Percentiles rank a stretch among this genome's conserved stretches.
Conservation (phyloP, 2,329 filamentous ascomycete genomes). For the Zymoseptoria ardabiliae region DNA sequence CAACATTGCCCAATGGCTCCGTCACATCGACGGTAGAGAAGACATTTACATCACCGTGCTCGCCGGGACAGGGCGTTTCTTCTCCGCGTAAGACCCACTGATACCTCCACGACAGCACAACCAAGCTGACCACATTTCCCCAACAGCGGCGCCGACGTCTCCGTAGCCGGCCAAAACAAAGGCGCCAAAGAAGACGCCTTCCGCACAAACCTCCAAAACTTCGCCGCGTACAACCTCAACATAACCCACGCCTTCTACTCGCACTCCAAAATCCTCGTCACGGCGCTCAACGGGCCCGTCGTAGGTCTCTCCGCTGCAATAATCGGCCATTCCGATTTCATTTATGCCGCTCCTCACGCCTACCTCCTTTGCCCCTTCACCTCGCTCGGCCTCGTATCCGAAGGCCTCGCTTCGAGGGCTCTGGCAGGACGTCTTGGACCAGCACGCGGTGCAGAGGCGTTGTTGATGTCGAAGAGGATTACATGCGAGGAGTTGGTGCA, state of each 20-base stretch:
- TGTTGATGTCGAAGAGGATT: slow-evolving; percentile 82
- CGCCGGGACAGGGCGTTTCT: slow-evolving; percentile 70
- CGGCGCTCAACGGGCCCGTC: slow-evolving; percentile 84
- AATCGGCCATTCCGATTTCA: slow-evolving; percentile 78
- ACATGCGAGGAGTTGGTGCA: slow-evolving; percentile 63
- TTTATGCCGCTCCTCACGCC: slow-evolving; percentile 74
- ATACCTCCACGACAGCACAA: neutral
- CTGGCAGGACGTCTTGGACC: slow-evolving; percentile 76
- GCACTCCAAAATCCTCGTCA: slow-evolving; percentile 88
- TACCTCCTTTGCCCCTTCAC: slow-evolving; percentile 90
- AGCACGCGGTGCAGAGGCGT: slow-evolving; percentile 78
- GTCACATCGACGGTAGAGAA: slow-evolving; percentile 68
- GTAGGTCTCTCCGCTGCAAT: slow-evolving; percentile 83
- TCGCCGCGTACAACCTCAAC: slow-evolving; percentile 79
- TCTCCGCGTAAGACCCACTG: slow-evolving; percentile 63
- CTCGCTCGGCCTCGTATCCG: slow-evolving; percentile 80
- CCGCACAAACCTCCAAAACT: slow-evolving; percentile 58
- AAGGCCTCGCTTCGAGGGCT: slow-evolving; percentile 72
- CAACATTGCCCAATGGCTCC: slow-evolving; percentile 58
- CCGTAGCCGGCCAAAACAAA: slow-evolving; percentile 31
- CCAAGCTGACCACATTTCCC: slow-evolving; percentile 6
- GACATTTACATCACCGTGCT: slow-evolving; percentile 80
- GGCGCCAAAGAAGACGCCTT: slow-evolving; percentile 34
- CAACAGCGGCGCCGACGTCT: slow-evolving; percentile 70
- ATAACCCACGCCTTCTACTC: slow-evolving; percentile 83